Evolutionary conservation across 2,329 filamentous ascomycete genomes (phyloP), one percentile per base, ranked within the genome.

Genomic region (Endocalyx cinctus): DNA sequence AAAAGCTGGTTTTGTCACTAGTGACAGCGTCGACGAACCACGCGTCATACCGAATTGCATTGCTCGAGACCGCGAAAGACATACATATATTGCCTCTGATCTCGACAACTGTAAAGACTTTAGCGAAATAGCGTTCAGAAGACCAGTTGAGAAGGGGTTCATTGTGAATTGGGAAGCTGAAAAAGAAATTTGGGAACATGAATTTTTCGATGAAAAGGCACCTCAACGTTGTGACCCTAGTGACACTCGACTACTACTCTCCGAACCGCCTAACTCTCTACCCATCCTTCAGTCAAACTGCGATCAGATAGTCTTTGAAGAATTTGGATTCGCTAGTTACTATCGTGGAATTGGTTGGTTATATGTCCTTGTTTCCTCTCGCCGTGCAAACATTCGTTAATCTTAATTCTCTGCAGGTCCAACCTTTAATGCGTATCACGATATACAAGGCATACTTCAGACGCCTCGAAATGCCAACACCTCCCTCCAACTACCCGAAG

Each of bases 231-330:
- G 84, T 57, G 82, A 94, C 47, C 86, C 90, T 0, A 67, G 73
- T 33, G 82, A 90, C 35, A 92, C 87, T n/a, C 82, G 87, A 29
- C 64, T 98, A 37, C 64, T 98, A 4, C 72, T 97, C 31, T 80
- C 85, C 2, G 92, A 98, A 59, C 84, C 87, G 28, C 83, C 88
- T 4, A 95, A 94, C 60, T 80, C 82, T 4, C 72, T 94, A 35
- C 80, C 83, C 1, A 79, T 80, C 10, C 64, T 98, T 43, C 88
- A 96, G 60, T 77, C 82, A 25, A 92, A 96, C 57, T 88, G 87
- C 48, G 92, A 98, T 54, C 90, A 98, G 66, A 87, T 98, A 54
- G 78, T 97, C 2, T 97, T 98, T 67, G 92, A 98, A 56, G 89
- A 97, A 57, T 98, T 92, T 65, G 87, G 87, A 3, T 98, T 98